A percentile compares a stretch with the other conserved stretches of the same genome.
phyloP scores from a whole-genome alignment of 2,329 filamentous ascomycete genomes.

The Scedosporium apiospermum region DNA sequence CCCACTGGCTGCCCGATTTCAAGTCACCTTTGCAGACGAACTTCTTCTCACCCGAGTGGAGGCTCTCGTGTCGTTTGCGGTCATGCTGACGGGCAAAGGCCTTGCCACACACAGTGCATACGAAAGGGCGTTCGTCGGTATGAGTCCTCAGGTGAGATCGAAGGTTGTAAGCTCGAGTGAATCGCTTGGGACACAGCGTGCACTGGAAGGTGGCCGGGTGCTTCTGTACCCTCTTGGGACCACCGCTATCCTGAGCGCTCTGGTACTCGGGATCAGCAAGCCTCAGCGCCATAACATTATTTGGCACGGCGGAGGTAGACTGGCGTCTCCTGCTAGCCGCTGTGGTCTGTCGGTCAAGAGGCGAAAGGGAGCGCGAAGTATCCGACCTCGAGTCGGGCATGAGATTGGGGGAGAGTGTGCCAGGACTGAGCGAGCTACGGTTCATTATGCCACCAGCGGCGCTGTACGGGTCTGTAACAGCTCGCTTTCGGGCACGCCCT shows the following conservation, averaged over 20 bases:
- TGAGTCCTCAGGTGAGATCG: slow-evolving; percentile 92
- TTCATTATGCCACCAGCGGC: slow-evolving; percentile 30
- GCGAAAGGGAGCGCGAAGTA: slow-evolving; percentile 47
- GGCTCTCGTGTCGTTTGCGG: slow-evolving; percentile 88
- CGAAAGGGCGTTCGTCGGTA: slow-evolving; percentile 93
- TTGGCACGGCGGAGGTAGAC: slow-evolving; percentile 53
- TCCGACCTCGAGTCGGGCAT: slow-evolving; percentile 33
- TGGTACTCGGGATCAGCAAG: slow-evolving; percentile 83
- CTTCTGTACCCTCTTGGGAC: slow-evolving; percentile 81
- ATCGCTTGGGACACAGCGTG: slow-evolving; percentile 83
- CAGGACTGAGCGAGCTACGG: slow-evolving; percentile 26
- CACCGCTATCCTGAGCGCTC: slow-evolving; percentile 49
- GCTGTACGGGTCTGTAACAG: slow-evolving; percentile 52
- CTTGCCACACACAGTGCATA: slow-evolving; percentile 94
- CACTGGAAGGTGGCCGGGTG: slow-evolving; percentile 97
- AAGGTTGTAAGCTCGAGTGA: slow-evolving; percentile 92
- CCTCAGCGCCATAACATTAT: slow-evolving; percentile 70
- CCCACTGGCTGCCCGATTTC: slow-evolving; percentile 76
- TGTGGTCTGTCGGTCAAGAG: slow-evolving; percentile 43
- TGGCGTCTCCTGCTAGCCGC: slow-evolving; percentile 38
- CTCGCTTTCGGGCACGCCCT: slow-evolving; percentile 41
- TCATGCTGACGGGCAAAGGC: slow-evolving; percentile 97
- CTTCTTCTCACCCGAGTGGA: slow-evolving; percentile 97
- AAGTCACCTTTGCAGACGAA: slow-evolving; percentile 93
- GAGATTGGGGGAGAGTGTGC: slow-evolving; percentile 40